These are phyloP conservation scores for Microthyrium microscopicum DNA, from an alignment of 2,329 filamentous ascomycete genomes.

Conservation along the genomic window DNA sequence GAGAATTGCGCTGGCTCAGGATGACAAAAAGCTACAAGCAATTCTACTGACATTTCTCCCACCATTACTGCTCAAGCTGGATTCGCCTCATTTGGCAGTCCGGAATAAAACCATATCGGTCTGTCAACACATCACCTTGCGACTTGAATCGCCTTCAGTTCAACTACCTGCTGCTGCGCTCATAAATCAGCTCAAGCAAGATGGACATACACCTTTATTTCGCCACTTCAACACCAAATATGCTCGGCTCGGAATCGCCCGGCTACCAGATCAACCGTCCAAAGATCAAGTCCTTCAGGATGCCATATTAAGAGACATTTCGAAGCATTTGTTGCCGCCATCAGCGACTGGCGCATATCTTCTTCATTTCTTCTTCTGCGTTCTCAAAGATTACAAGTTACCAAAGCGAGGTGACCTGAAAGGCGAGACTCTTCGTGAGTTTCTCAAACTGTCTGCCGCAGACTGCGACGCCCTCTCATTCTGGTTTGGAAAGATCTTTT, in stretches of 20 bases:
- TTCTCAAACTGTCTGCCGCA: conserved; percentile 48
- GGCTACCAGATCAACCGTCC: conserved; percentile 26
- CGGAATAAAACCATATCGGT: conserved; percentile 61
- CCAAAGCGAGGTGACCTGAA: conserved; percentile 66
- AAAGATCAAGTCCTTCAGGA: conserved; percentile 26
- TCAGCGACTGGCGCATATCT: conserved; percentile 44
- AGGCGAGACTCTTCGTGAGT: conserved; percentile 49
- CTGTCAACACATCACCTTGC: conserved; percentile 55
- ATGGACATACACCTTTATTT: conserved; percentile 49
- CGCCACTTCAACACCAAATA: conserved; percentile 80
- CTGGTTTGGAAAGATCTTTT: conserved; percentile 62
- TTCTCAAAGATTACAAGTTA: conserved; percentile 54
- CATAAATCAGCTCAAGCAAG: conserved; percentile 77
- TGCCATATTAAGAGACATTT: conserved; percentile 36
- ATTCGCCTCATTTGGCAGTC: conserved; percentile 63
- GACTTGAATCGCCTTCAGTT: conserved; percentile 44
- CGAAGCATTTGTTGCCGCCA: conserved; percentile 38
- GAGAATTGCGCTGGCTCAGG: conserved; percentile 64
- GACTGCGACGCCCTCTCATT: conserved; percentile 60
- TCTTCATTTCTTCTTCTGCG: conserved; percentile 67
- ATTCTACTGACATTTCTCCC: conserved; percentile 65
- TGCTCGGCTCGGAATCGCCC: conserved; percentile 64
- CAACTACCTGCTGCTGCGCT: conserved; percentile 71
- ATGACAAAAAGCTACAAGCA: conserved; percentile 66
- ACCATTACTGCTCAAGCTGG: conserved; percentile 71